Evolutionary conservation across 768 basidiomycete genomes (phyloP).

Genomic region (Trametes gibbosa): DNA sequence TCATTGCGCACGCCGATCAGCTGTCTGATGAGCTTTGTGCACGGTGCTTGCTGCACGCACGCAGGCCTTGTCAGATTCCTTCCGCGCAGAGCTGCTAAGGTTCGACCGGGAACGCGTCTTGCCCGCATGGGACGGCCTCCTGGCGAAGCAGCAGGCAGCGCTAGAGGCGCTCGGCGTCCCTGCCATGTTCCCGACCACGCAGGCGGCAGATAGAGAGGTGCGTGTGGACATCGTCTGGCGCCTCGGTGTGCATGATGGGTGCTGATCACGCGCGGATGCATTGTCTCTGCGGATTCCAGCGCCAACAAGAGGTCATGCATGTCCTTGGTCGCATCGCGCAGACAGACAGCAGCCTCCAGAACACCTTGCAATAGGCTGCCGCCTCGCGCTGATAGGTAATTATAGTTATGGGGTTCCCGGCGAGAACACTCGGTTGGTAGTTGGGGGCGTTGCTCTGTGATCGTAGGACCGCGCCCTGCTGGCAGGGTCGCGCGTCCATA

Average conservation of each 20-base stretch:
- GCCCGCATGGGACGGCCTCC: slow-evolving; percentile 75
- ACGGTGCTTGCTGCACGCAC: background rate
- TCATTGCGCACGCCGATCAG: slow-evolving; percentile 8
- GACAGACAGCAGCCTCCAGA: slow-evolving; percentile 9
- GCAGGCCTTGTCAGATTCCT: slow-evolving; percentile 65
- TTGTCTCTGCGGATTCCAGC: slow-evolving; percentile 37
- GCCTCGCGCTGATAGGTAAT: slow-evolving; percentile 7
- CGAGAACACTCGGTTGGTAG: background rate
- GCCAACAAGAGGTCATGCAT: slow-evolving; percentile 67
- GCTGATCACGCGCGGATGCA: background rate
- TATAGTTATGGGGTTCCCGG: background rate
- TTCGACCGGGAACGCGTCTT: slow-evolving; percentile 72
- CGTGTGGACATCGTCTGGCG: slow-evolving; percentile 16
- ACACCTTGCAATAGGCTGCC: background rate
- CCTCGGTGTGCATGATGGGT: background rate
- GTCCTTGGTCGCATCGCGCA: slow-evolving; percentile 58
- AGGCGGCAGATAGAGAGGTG: slow-evolving; percentile 55
- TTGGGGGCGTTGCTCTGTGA: background rate
- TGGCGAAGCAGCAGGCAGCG: slow-evolving; percentile 63
- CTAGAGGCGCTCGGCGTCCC: slow-evolving; percentile 64
- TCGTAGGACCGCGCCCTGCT: background rate
- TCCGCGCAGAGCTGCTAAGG: slow-evolving; percentile 59
- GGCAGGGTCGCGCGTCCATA: background rate
- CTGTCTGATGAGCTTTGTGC: slow-evolving; percentile 1
- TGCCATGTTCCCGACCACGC: slow-evolving; percentile 61